phyloP scores from a whole-genome alignment of 2,329 filamentous ascomycete species.

The Aspergillus nomiae region DNA sequence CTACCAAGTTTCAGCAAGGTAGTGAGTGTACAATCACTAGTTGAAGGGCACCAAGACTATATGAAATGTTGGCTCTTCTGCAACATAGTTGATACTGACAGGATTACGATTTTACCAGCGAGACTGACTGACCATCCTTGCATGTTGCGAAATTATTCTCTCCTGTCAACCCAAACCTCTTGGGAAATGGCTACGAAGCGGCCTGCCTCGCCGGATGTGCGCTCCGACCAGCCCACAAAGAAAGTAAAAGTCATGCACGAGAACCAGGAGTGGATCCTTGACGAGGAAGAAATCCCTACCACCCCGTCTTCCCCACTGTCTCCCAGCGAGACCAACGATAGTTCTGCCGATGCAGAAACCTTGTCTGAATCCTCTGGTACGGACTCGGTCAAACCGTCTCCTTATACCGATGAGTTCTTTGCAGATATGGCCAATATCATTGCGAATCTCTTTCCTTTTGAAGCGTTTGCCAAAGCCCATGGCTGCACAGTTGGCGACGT shows the following conservation, averaged over 20 bases:
- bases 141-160: background rate
- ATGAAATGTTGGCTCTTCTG: background rate
- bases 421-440: slow-evolving; percentile 26
- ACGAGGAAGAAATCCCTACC: background rate
- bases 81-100: background rate
- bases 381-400: background rate
- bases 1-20: background rate
- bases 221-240: background rate
- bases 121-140: background rate
- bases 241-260: background rate
- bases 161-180: background rate
- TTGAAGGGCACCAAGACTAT: background rate
- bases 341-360: background rate
- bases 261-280: background rate
- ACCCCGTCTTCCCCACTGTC: background rate
- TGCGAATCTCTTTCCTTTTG: slow-evolving; percentile 24
- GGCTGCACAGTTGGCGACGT: slow-evolving; percentile 22
- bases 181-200: background rate
- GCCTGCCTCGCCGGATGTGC: background rate
- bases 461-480: slow-evolving; percentile 25
- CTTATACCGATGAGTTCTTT: slow-evolving; percentile 26
- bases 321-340: background rate
- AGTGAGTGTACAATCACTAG: background rate
- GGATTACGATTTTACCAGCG: background rate
- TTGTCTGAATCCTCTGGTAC: background rate